A percentile compares a stretch with the other conserved stretches of the same genome.
Evolutionary conservation across 1,284 basidiomycete species (phyloP).

Genomic region (Moesziomyces sp.): DNA sequence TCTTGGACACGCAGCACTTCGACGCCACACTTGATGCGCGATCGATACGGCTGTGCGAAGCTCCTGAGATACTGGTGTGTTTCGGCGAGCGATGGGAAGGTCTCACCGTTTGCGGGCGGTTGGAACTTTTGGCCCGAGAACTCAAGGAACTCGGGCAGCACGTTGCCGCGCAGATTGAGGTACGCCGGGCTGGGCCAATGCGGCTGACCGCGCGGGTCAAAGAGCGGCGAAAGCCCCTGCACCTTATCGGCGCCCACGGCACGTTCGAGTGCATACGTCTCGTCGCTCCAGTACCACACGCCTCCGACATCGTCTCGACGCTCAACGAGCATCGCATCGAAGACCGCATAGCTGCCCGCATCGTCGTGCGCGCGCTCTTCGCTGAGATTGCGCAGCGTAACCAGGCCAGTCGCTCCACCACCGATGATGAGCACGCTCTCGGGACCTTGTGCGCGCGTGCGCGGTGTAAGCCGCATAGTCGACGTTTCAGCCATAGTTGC

Average conservation of each 20-base stretch:
- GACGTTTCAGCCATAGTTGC: no score
- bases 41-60: conserved; percentile 36
- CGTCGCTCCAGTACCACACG: conserved; percentile 56
- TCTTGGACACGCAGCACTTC: conserved; percentile 55
- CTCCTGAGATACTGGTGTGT: conserved; percentile 48
- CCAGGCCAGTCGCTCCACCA: conserved; percentile 58
- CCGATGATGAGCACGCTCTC: conserved; percentile 56
- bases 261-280: conserved; percentile 38
- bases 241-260: conserved; percentile 17
- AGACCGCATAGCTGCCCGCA: conserved; percentile 19
- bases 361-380: conserved; percentile 20
- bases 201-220: conserved; percentile 39
- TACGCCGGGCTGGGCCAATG: conserved; percentile 60
- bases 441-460: conserved; percentile 23
- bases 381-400: conserved; percentile 51
- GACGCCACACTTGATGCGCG: conserved; percentile 27
- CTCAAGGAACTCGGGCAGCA: conserved; percentile 58
- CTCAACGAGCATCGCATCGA: conserved; percentile 49
- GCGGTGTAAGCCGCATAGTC: conserved; percentile 8
- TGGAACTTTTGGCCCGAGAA: conserved; percentile 45
- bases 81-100: conserved; percentile 54
- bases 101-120: conserved; percentile 40
- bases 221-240: conserved; percentile 28
- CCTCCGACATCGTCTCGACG: conserved; percentile 56
- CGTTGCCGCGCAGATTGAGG: conserved; percentile 57